Conservation (phyloP, 768 basidiomycete genomes). For the Clitopilus hobsonii region DNA sequence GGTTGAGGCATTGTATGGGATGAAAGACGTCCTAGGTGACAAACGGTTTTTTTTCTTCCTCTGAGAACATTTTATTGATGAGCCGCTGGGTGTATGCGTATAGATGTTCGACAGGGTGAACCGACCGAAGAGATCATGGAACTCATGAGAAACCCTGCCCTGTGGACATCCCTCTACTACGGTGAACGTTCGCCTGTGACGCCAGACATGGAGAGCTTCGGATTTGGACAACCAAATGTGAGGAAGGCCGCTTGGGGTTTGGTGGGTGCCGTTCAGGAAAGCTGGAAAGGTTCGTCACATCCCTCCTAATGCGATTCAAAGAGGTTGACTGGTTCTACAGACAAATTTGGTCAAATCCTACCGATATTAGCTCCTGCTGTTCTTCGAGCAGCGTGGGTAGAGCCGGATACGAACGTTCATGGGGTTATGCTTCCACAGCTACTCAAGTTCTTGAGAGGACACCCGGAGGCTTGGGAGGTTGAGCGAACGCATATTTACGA, state of each 20-base stretch:
- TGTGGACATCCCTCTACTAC: conserved; percentile 59
- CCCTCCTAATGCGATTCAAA: neutral
- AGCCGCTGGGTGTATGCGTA: neutral
- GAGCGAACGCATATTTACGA: conserved; percentile 28
- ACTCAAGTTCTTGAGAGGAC: conserved; percentile 70
- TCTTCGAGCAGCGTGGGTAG: conserved; percentile 64
- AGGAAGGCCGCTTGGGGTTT: conserved; percentile 67
- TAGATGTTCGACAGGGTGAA: conserved; percentile 13
- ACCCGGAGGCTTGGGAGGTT: conserved; percentile 59
- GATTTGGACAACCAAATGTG: conserved; percentile 64
- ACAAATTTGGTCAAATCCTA: conserved; percentile 25
- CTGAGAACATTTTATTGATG: neutral
- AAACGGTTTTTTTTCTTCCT: conserved; percentile 15
- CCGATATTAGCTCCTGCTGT: conserved; percentile 50
- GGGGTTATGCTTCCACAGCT: conserved; percentile 65
- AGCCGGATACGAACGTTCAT: conserved; percentile 68
- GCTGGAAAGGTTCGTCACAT: conserved; percentile 36
- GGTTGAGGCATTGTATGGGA: conserved; percentile 60
- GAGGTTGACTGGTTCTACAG: conserved; percentile 6
- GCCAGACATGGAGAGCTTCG: conserved; percentile 41
- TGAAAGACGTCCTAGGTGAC: conserved; percentile 64
- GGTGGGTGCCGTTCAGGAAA: conserved; percentile 39
- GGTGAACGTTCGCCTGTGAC: conserved; percentile 36
- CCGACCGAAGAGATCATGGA: conserved; percentile 26
- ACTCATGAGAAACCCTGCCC: conserved; percentile 42